These are phyloP conservation scores for Solanum hybrid DNA, from an alignment of 305 asterid species.

Conservation along the genomic window DNA sequence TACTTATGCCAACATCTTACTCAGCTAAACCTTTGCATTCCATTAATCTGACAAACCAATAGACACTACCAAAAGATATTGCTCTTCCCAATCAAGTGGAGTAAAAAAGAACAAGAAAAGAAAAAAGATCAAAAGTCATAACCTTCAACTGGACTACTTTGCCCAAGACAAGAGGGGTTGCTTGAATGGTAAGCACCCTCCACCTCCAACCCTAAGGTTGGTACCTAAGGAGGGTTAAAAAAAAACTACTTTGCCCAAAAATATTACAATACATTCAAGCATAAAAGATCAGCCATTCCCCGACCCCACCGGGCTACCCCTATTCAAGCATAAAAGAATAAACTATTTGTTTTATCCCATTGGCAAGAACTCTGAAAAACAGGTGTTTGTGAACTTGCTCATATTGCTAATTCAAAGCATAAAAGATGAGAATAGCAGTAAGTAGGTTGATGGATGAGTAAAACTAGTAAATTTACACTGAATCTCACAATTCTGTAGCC, in stretches of 20 bases:
- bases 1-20: neutral
- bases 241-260: neutral
- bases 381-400: neutral
- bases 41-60: neutral
- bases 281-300: neutral
- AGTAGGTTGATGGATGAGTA: neutral
- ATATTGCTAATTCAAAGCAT: neutral
- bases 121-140: neutral
- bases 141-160: neutral
- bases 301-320: neutral
- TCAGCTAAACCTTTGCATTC: neutral
- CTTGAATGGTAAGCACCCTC: neutral
- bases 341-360: neutral
- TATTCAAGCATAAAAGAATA: neutral
- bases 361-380: neutral
- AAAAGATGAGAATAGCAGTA: neutral
- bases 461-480: neutral
- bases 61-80: neutral
- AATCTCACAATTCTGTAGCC: neutral
- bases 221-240: neutral
- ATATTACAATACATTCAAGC: neutral
- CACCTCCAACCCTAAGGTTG: neutral
- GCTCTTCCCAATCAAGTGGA: neutral
- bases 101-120: neutral
- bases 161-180: neutral